Base-by-base conservation (phyloP, 306 rosid genomes). In the Vicia villosa region DNA sequence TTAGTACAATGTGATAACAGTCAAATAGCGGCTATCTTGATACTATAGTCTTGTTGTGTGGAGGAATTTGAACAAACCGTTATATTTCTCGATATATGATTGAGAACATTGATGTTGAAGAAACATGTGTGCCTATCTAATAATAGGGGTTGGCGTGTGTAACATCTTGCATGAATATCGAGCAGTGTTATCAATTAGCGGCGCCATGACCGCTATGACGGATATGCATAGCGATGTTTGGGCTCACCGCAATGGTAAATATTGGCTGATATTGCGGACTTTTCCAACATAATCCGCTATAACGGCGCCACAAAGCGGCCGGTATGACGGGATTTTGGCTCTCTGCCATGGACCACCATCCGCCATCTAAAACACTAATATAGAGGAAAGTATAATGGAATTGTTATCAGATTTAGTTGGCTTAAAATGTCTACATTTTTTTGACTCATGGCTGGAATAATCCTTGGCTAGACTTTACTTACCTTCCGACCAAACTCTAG, bases 111-210 rank as follows among this genome's bases (percentile, higher is more conserved):
- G 30, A 21, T 52, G 72, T 16, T 4, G 68, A 74, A 63, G 51
- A 69, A 57, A 70, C 59, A 1, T 28, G 55, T 58, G 40, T 26
- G 8, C 36, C 15, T 70, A 24, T 65, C 72, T 74, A 37, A 52
- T 38, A 69, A 32, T 64, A 36, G 73, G 66, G 34, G 38, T 66
- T 65, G 59, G 59, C 34, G 60, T 52, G 40, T 46, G 32, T 19
- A 22, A 37, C 55, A 55, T 57, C 22, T 61, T 62, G 45, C 20
- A 7, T 41, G 41, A 43, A 58, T 32, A 42, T 55, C 16, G 20
- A 4, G 50, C 24, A 22, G 24, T 22, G 24, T 22, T 22, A 22
- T 22, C 24, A 22, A 22, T 1, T 22, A 22, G 24, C 24, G 24
- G 24, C 24, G 2, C 24, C 24, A 22, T 22, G 24, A 2, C 24